Conservation (phyloP, 345 rosid species). For the Corchorus capsularis region DNA sequence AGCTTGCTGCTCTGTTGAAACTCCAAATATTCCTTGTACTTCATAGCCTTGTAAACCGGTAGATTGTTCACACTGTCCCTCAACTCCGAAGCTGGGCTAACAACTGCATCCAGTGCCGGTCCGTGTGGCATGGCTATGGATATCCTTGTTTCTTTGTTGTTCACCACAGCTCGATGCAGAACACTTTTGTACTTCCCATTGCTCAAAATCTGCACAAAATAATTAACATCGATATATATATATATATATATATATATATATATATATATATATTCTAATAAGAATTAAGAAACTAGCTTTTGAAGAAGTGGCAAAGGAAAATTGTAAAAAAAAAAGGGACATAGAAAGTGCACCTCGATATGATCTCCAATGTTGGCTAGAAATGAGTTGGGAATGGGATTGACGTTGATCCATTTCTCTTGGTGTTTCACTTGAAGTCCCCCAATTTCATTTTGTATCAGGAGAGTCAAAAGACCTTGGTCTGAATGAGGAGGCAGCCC, state of each 20-base stretch:
- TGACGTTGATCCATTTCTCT: conserved; percentile 50
- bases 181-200: conserved; percentile 63
- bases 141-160: conserved; percentile 37
- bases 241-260: no score
- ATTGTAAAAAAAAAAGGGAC: background rate
- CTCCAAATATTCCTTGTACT: conserved; percentile 37
- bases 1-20: conserved; percentile 42
- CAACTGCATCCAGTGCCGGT: conserved; percentile 46
- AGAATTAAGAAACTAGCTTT: background rate
- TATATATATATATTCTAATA: no score
- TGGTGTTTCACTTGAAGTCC: conserved; percentile 54
- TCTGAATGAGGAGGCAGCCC: conserved; percentile 64
- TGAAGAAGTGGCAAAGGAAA: background rate
- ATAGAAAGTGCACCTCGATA: conserved; percentile 41
- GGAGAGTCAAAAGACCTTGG: conserved; percentile 54
- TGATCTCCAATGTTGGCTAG: conserved; percentile 57
- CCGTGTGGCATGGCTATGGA: conserved; percentile 38
- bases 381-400: conserved; percentile 40
- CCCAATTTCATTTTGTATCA: conserved; percentile 39
- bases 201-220: conserved; percentile 39
- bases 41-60: conserved; percentile 36
- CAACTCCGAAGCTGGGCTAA: conserved; percentile 37
- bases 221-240: background rate
- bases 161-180: conserved; percentile 50
- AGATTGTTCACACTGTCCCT: conserved; percentile 15